Conservation (phyloP, 2,329 filamentous ascomycete genomes). For the Pseudovirgaria hyperparasitica region DNA sequence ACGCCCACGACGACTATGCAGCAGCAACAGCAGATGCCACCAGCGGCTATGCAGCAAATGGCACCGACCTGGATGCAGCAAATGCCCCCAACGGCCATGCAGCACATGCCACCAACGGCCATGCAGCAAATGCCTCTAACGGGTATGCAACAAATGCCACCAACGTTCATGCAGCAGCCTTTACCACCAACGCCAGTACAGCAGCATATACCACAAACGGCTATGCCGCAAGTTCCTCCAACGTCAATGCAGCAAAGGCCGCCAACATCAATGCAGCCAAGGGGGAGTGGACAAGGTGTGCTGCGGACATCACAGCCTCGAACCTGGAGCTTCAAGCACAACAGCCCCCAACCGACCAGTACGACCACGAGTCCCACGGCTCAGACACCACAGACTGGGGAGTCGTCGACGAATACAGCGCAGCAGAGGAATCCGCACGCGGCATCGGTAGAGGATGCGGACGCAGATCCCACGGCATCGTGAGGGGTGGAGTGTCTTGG, state of each 20-base stretch:
- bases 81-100: too few species aligned
- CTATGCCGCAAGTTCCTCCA: background rate
- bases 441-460: slow-evolving; percentile 20
- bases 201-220: slow-evolving; percentile 3
- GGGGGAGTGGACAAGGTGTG: background rate
- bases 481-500: slow-evolving; percentile 4
- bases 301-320: slow-evolving; percentile 1
- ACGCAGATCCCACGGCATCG: slow-evolving; percentile 9
- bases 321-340: slow-evolving; percentile 5
- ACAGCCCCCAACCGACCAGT: too few species aligned
- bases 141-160: too few species aligned
- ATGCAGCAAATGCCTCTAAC: too few species aligned
- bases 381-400: slow-evolving; percentile 13
- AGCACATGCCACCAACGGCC: too few species aligned
- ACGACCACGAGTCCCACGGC: slow-evolving; percentile 3
- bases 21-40: too few species aligned
- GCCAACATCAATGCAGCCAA: background rate
- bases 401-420: slow-evolving; percentile 13
- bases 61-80: too few species aligned
- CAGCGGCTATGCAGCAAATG: too few species aligned
- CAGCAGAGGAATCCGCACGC: slow-evolving; percentile 13
- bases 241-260: slow-evolving; percentile 1
- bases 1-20: too few species aligned
- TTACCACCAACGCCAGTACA: too few species aligned
- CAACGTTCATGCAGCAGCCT: too few species aligned